Conservation (phyloP, 371 early-diverging fungal genomes). For the Mortierella sp. region DNA sequence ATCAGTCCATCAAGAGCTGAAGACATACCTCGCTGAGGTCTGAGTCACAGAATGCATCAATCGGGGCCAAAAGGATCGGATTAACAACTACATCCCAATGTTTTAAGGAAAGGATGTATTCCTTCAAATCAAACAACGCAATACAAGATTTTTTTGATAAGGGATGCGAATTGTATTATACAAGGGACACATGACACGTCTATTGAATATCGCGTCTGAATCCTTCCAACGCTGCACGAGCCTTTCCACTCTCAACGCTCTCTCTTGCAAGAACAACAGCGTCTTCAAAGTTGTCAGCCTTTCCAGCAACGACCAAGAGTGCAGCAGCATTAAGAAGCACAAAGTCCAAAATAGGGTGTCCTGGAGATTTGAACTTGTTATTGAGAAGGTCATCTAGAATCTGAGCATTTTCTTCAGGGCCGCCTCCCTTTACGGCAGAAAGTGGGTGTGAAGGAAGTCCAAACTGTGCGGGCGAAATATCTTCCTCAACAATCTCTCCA, state of each 20-base stretch:
- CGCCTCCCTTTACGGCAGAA: slow-evolving; percentile 82
- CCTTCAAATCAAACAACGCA: too few relatives aligned
- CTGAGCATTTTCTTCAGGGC: slow-evolving; percentile 78
- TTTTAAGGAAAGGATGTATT: too few relatives aligned
- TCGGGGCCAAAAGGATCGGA: too few relatives aligned
- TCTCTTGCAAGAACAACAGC: slow-evolving; percentile 84
- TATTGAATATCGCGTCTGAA: slow-evolving; percentile 61
- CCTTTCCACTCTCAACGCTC: slow-evolving; percentile 79
- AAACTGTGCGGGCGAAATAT: slow-evolving; percentile 88
- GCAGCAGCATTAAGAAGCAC: slow-evolving; percentile 93
- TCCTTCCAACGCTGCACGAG: slow-evolving; percentile 70
- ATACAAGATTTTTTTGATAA: neutral
- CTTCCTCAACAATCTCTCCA: slow-evolving; percentile 72
- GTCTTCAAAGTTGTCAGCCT: slow-evolving; percentile 77
- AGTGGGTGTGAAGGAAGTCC: slow-evolving; percentile 85
- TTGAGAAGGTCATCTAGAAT: slow-evolving; percentile 76
- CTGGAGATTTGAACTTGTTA: slow-evolving; percentile 63
- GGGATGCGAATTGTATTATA: neutral
- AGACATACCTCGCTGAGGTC: too few relatives aligned
- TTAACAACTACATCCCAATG: too few relatives aligned
- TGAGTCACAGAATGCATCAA: too few relatives aligned
- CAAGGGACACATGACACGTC: neutral
- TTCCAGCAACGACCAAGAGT: slow-evolving; percentile 84
- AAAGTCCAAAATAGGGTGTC: slow-evolving; percentile 88
- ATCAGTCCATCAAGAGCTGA: too few relatives aligned